A percentile compares a stretch with the other conserved stretches of the same genome.
These are phyloP conservation scores for Nicotiana otophora DNA, from an alignment of 257 asterid genomes.

Conservation along the genomic window DNA sequence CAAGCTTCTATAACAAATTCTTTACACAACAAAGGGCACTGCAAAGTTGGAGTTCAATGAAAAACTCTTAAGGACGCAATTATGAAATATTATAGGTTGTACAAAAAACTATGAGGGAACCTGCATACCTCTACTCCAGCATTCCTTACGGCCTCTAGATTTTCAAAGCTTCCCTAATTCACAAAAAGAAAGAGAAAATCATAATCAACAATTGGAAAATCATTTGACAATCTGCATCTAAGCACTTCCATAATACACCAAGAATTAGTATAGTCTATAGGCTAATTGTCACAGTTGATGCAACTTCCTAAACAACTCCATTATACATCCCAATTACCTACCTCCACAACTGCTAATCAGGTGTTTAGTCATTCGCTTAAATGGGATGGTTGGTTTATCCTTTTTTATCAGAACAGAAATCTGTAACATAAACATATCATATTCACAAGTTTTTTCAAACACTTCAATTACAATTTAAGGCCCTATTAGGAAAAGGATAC, in stretches of 20 bases:
- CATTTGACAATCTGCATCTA: neutral
- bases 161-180: slow-evolving; percentile 79
- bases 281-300: neutral
- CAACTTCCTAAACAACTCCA: slow-evolving; percentile 1
- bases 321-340: neutral
- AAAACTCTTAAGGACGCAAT: neutral
- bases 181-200: neutral
- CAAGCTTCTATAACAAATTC: slow-evolving; percentile 73
- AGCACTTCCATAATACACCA: neutral
- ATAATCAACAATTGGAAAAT: neutral
- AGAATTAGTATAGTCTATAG: neutral
- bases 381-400: neutral
- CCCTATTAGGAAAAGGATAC: neutral
- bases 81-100: neutral
- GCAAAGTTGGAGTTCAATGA: slow-evolving; percentile 19
- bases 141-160: slow-evolving; percentile 62
- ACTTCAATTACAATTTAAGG: neutral
- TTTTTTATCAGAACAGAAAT: neutral
- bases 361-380: neutral
- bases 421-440: neutral
- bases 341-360: neutral
- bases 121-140: slow-evolving; percentile 66
- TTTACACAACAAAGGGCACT: slow-evolving; percentile 94
- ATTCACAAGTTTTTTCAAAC: neutral
- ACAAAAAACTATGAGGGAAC: slow-evolving; percentile 4